Base-by-base conservation (phyloP, 768 basidiomycete genomes). In the Dendrothele bispora region DNA sequence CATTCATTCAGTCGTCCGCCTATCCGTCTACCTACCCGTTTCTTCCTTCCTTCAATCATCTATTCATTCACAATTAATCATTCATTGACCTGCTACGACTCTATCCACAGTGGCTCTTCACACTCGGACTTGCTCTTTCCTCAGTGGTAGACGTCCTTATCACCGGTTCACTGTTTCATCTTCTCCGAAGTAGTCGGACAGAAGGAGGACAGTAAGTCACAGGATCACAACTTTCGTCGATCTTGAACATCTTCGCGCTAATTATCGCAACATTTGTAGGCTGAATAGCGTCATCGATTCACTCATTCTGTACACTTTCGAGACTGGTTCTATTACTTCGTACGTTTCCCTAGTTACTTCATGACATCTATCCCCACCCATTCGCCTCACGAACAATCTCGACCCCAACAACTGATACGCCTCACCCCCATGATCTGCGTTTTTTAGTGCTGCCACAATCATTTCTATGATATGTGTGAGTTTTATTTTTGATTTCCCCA, bases 301-400 rank as follows among this genome's bases (percentile, higher is more conserved):
- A 2, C 61, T 79, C 21, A 75, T 75, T 25, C 55, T 72, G 12
- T 81, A 81, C 54, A 67, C 77, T 0, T 76, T 80, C 46, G 79
- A 81, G 55, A 80, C 73, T 28, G 78, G 78, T 14, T 62, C 68
- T 15, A 57, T 80, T 17, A 80, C 79, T n/a, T 73, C 73, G 73
- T 72, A 54, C 11, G 56, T n/a, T 21, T 37, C 8, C 1, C 11
- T 15, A 27, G 28, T 25, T 15, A 14, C 29, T 24, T 22, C 24
- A 25, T 21, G 24, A 6, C n/a, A n/a, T 22, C 11, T 35, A 17
- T n/a, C 18, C 37, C 1, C 5, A 4, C 7, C 10, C 14, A 4
- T 18, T 4, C 11, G n/a, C 10, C 10, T 10, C 30, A 32, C 10
- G n/a, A 17, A 17, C 11, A 17, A 17, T 32, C 30, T 20, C 17